Evolutionary conservation across 2,329 filamentous ascomycete genomes (phyloP), one percentile per base, ranked within the genome.

Genomic region (Plenodomus biglobosus): DNA sequence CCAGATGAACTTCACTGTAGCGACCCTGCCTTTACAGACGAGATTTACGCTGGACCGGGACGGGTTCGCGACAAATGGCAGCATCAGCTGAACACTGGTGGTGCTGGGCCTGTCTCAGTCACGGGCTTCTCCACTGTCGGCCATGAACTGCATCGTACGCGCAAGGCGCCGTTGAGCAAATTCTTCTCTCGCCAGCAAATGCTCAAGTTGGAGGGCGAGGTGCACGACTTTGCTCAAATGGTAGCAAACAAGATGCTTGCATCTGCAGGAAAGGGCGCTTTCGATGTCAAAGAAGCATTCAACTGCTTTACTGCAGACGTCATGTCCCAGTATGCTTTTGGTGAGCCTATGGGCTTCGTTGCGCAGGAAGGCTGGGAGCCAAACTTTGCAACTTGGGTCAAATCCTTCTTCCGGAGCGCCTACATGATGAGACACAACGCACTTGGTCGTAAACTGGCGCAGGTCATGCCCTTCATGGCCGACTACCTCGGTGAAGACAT

Each of bases 131-230:
- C 59, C 4, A 59, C 60, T 3, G 58, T 61, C 8, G 55, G 55
- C n/a, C 56, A 72, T 51, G 62, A 67, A 2, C 43, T 69, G 16
- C 71, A 74, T 52, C 65, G 64, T 16, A 37, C 53, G 10, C 61
- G 70, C 20, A 62, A 64, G 35, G 56, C 53, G 4, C 62, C 71
- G 1, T 44, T 73, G 13, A 66, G 61, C 45, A 65, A 62, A 8
- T 73, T 71, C 59, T 73, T 74, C 49, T 72, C 69, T 8, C 64
- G 55, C 36, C 58, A 61, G 38, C 61, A 65, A 38, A 62, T 65
- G 51, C 44, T 62, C 32, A 65, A 61, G 39, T 44, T 68, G 22
- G 55, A 63, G 40, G 48, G 53, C 50, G 57, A 59, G 42, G 50
- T 62, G 50, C 44, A 58, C 20, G 52, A 60, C 16, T 57, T 60